Evolutionary conservation across 352 stramenopile species (phyloP).

Genomic region (Globisporangium yorkense): DNA sequence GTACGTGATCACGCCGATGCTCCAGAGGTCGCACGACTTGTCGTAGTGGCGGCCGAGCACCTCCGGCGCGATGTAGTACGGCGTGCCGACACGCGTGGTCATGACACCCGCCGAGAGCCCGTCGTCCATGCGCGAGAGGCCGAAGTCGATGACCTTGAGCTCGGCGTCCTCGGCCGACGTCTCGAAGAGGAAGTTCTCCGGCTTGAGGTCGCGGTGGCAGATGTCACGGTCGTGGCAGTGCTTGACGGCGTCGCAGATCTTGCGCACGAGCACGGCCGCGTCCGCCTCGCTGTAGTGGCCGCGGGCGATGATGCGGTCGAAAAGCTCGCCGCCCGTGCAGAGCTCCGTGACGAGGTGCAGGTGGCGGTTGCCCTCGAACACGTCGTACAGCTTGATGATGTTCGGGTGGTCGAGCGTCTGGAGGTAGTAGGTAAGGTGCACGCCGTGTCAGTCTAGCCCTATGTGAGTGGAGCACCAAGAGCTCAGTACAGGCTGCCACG

Average conservation of each 20-base stretch:
- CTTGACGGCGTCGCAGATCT: constrained; percentile 95
- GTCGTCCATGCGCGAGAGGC: constrained; percentile 91
- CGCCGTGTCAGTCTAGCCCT: neutral
- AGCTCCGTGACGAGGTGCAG: constrained; percentile 97
- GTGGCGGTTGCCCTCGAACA: constrained; percentile 96
- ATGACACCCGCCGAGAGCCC: constrained; percentile 78
- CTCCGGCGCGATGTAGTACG: constrained; percentile 94
- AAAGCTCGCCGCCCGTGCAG: constrained; percentile 96
- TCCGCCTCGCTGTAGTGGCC: constrained; percentile 97
- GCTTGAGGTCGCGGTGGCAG: constrained; percentile 97
- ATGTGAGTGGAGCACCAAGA: neutral
- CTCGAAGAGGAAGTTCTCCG: constrained; percentile 96
- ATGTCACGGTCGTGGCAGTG: constrained; percentile 98
- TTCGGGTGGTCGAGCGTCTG: constrained; percentile 92
- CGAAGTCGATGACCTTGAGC: constrained; percentile 99
- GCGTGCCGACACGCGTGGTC: constrained; percentile 96
- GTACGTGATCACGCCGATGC: constrained; percentile 94
- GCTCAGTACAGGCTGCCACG: constrained; percentile 4
- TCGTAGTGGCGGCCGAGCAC: constrained; percentile 93
- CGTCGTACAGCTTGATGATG: constrained; percentile 97
- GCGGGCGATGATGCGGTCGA: constrained; percentile 89
- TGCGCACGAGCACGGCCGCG: constrained; percentile 92
- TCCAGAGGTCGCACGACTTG: constrained; percentile 96
- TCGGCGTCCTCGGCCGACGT: constrained; percentile 85
- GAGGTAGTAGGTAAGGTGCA: neutral